Conservation (phyloP, 2,329 filamentous ascomycete genomes). For the Verticillium albo-atrum region DNA sequence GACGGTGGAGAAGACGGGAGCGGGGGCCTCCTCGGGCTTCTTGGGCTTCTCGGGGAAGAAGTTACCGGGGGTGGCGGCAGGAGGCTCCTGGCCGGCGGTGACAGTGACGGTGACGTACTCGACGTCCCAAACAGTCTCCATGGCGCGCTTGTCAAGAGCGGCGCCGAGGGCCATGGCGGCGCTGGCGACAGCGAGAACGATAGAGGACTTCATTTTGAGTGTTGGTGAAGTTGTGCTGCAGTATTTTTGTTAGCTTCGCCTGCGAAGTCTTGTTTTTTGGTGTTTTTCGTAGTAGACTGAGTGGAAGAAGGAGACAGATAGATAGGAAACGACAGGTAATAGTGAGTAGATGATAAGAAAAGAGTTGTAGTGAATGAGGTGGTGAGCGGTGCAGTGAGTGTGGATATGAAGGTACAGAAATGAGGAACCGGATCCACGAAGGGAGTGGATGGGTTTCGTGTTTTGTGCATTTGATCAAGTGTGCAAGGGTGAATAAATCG, state of each 20-base stretch:
- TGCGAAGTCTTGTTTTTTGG: constrained; percentile 5
- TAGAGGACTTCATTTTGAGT: constrained; percentile 45
- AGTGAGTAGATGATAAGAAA: not conserved
- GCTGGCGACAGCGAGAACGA: constrained; percentile 39
- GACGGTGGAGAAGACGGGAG: constrained; percentile 7
- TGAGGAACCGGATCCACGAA: not conserved
- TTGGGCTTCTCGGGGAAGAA: constrained; percentile 13
- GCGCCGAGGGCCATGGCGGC: constrained; percentile 40
- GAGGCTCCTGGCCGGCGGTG: constrained; percentile 23
- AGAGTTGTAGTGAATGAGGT: not conserved
- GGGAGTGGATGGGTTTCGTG: not conserved
- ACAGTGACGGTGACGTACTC: constrained; percentile 41
- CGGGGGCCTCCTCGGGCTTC: not conserved
- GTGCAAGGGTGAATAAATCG: not conserved
- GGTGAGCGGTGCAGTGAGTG: not conserved
- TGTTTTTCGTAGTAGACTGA: not conserved
- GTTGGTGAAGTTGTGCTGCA: not conserved
- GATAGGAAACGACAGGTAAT: not conserved
- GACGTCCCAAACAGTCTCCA: constrained; percentile 35
- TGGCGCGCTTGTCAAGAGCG: constrained; percentile 36
- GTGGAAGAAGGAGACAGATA: no score
- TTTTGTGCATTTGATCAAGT: not conserved
- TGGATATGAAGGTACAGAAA: not conserved
- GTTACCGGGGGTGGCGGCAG: constrained; percentile 13
- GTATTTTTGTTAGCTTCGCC: constrained; percentile 10